phyloP scores from a whole-genome alignment of 768 basidiomycete genomes.

The Kwoniella sp. region DNA sequence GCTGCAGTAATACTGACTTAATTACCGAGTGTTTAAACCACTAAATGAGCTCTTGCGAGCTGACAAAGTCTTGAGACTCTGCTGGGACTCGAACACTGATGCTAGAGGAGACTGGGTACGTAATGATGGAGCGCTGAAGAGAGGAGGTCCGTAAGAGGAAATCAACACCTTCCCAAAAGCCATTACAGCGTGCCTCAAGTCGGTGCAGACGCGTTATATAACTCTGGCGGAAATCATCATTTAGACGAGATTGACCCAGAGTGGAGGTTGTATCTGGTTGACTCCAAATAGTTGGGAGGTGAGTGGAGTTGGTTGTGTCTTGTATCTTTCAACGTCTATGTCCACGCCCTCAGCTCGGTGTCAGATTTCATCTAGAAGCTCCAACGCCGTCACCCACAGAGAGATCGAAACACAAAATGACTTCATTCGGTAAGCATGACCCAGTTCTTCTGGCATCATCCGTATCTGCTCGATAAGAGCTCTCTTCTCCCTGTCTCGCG shows the following conservation, averaged over 20 bases:
- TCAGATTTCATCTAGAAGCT: too few species aligned
- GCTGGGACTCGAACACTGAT: conserved; percentile 53
- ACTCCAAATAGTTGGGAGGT: too few species aligned
- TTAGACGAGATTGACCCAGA: too few species aligned
- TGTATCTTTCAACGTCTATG: too few species aligned
- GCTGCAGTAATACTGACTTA: conserved; percentile 38
- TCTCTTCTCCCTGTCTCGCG: too few species aligned
- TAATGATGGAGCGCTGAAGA: conserved; percentile 49
- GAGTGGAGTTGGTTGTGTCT: too few species aligned
- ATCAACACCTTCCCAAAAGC: conserved; percentile 51
- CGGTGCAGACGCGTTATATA: too few species aligned
- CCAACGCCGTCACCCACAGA: too few species aligned
- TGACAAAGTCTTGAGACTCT: conserved; percentile 38
- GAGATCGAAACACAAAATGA: too few species aligned
- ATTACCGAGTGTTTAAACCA: conserved; percentile 45
- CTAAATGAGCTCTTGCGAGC: conserved; percentile 3
- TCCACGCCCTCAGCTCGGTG: too few species aligned
- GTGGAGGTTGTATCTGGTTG: too few species aligned
- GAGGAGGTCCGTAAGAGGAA: conserved; percentile 45
- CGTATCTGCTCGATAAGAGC: not conserved
- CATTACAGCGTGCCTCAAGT: conserved; percentile 43
- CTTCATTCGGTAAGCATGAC: conserved; percentile 36
- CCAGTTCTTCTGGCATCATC: not conserved
- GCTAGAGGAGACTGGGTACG: conserved; percentile 48
- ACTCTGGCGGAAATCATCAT: too few species aligned